Percentiles rank a stretch among this genome's conserved stretches.
These are phyloP conservation scores for Nakaseomyces bracarensis DNA, from an alignment of 1,139 yeast species.

Conservation along the genomic window DNA sequence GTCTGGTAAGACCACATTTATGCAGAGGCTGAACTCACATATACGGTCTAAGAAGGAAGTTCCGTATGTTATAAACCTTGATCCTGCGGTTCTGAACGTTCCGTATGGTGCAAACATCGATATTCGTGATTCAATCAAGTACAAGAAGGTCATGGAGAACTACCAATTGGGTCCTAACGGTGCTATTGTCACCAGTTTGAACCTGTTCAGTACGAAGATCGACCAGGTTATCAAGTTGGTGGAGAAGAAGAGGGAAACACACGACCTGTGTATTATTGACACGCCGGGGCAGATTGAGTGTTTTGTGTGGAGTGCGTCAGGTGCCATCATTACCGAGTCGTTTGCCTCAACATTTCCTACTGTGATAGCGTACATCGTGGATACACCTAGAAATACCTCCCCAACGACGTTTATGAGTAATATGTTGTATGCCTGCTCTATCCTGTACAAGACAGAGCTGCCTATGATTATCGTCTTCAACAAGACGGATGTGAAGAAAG, in stretches of 20 bases:
- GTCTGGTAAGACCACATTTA: conserved; percentile 94
- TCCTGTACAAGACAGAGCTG: conserved; percentile 86
- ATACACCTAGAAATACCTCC: conserved; percentile 87
- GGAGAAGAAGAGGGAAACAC: conserved; percentile 64
- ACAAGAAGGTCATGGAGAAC: conserved; percentile 90
- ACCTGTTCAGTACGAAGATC: conserved; percentile 86
- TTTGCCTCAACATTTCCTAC: conserved; percentile 96
- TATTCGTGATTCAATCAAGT: conserved; percentile 91
- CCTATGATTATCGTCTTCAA: conserved; percentile 97
- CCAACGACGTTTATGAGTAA: conserved; percentile 97
- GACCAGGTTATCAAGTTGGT: conserved; percentile 87
- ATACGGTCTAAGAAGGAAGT: conserved; percentile 59
- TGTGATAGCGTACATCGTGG: conserved; percentile 89
- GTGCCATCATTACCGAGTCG: conserved; percentile 92
- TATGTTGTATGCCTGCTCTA: conserved; percentile 97
- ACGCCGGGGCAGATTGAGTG: conserved; percentile 99
- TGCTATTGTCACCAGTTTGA: conserved; percentile 91
- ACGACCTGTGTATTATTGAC: conserved; percentile 74
- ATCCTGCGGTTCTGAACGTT: conserved; percentile 89
- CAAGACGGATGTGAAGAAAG: conserved; percentile 81
- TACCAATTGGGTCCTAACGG: conserved; percentile 96
- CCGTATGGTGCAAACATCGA: conserved; percentile 95
- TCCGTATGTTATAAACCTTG: conserved; percentile 86
- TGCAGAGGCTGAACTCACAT: conserved; percentile 90
- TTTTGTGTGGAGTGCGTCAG: conserved; percentile 95